Evolutionary conservation across 495 filamentous ascomycete genomes (phyloP).

Genomic region (Neurospora sp.): DNA sequence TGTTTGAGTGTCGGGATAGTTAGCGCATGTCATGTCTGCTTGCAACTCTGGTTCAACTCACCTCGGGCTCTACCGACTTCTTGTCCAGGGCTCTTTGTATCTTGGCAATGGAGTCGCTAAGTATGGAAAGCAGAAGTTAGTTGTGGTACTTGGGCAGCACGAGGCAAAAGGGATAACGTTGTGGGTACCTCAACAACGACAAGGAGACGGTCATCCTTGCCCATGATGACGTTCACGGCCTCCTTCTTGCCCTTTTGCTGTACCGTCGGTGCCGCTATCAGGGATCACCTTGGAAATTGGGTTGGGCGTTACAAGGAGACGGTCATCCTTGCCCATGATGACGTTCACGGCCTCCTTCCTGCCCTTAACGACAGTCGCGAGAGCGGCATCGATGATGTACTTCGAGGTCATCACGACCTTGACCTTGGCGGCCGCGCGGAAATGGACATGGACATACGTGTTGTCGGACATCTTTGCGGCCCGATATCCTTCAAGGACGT

Average conservation of each 20-base stretch:
- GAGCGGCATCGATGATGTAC: conserved; percentile 26
- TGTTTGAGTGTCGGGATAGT: not conserved
- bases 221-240: conserved; percentile 72
- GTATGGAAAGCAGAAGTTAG: conserved; percentile 41
- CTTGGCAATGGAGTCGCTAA: not conserved
- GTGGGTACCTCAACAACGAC: conserved; percentile 58
- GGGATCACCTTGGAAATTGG: too few relatives aligned
- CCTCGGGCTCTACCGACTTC: not conserved
- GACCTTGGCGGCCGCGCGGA: too few relatives aligned
- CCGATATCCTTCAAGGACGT: conserved; percentile 27
- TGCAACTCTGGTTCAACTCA: not conserved
- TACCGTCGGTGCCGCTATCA: too few relatives aligned
- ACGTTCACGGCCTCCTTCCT: conserved; percentile 74
- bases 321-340: conserved; percentile 69
- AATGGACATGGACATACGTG: too few relatives aligned
- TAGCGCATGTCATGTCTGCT: not conserved
- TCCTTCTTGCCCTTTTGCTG: conserved; percentile 59
- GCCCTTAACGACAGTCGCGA: conserved; percentile 66
- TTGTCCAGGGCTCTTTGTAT: not conserved
- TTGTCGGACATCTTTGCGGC: too few relatives aligned
- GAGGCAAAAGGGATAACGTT: not conserved
- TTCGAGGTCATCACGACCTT: too few relatives aligned
- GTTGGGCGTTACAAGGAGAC: conserved; percentile 51
- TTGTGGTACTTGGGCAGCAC: conserved; percentile 47
- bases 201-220: conserved; percentile 70